Evolutionary conservation across 345 rosid species (phyloP), one percentile per base, ranked within the genome.

Genomic region (Chamaenerion angustifolium): DNA sequence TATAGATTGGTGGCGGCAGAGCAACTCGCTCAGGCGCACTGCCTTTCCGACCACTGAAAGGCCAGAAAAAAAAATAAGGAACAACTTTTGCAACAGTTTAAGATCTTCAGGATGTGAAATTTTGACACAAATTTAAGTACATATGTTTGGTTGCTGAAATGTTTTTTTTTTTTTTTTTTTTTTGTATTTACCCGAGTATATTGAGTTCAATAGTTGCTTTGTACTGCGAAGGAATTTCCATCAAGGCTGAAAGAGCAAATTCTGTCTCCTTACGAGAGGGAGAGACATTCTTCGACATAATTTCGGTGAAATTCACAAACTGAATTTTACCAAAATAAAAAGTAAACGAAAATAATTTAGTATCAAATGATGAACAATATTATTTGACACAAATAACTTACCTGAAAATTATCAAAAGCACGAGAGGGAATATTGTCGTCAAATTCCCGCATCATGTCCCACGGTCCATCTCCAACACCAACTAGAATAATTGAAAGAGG

Each of bases 181-280:
- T n/a, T n/a, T n/a, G 43, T 16, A 19, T 19, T 48, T 71, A 80
- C 87, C 87, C 87, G 62, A 80, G 19, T 31, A 80, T 55, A 43
- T 66, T 71, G 35, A 71, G 76, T 51, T 80, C 87, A 4, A 80
- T 57, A 14, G 87, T 77, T 45, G 87, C 87, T 51, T 77, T 77
- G 56, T 80, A 77, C 48, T 80, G 83, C 45, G 83, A 54, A 42
- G 87, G 87, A 58, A 80, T 80, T 54, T 80, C 87, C 87, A 80
- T 80, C 68, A 80, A 45, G 15, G 83, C 73, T 23, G 79, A 47
- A 42, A 80, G 77, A 58, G 87, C 78, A 67, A 80, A 80, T 40
- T 74, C 87, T 0, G 80, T 65, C 62, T 80, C 83, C 63, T 74
- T 80, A 56, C 79, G 63, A 10, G 73, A 53, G 41, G 61, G 47